These are phyloP conservation scores for Populus tomentosa DNA, from an alignment of 441 rosid species.

Conservation along the genomic window DNA sequence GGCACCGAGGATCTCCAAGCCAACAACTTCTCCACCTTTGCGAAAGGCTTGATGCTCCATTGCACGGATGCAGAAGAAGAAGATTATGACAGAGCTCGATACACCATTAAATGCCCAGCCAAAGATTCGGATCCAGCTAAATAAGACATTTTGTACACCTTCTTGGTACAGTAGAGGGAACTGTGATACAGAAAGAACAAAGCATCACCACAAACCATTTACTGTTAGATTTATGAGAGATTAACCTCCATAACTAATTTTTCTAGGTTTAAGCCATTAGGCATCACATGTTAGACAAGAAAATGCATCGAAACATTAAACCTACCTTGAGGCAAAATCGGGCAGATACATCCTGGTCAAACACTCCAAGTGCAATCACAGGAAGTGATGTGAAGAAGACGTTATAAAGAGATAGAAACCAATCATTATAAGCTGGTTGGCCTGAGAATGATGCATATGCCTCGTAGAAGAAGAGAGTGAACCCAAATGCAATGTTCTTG, in stretches of 20 bases:
- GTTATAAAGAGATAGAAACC: constrained; percentile 78
- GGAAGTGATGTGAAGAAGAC: constrained; percentile 98
- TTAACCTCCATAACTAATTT: neutral
- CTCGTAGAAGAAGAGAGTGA: constrained; percentile 85
- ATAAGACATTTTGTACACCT: constrained; percentile 81
- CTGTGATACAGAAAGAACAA: constrained; percentile 32
- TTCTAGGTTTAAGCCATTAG: neutral
- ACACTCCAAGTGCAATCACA: constrained; percentile 87
- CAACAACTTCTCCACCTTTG: constrained; percentile 73
- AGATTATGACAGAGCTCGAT: constrained; percentile 47
- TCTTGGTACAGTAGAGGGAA: constrained; percentile 93
- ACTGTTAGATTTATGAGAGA: neutral
- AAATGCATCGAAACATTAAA: neutral
- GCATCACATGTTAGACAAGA: neutral
- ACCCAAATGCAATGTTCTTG: constrained; percentile 91
- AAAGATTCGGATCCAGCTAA: constrained; percentile 73
- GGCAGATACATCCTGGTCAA: constrained; percentile 89
- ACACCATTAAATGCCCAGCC: constrained; percentile 85
- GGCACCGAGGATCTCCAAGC: constrained; percentile 68
- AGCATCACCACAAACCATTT: neutral
- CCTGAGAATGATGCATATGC: constrained; percentile 85
- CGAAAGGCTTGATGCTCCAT: constrained; percentile 68
- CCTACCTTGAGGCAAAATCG: constrained; percentile 67
- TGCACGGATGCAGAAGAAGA: constrained; percentile 73
- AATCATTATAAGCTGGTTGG: constrained; percentile 79